phyloP scores from a whole-genome alignment of 2,329 filamentous ascomycete species.

The Fonsecaea nubica region DNA sequence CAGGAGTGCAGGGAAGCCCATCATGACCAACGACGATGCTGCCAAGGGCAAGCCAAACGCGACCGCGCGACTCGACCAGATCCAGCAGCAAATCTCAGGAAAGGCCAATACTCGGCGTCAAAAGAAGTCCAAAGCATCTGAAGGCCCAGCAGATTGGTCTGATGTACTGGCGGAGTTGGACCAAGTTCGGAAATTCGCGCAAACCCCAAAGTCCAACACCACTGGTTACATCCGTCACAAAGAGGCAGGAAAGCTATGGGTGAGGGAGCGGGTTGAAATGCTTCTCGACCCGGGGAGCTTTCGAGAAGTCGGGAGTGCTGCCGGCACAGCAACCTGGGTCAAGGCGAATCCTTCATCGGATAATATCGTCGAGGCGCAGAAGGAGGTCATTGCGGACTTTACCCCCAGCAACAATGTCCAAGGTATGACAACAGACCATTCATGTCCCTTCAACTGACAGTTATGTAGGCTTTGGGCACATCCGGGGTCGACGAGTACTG shows the following conservation, averaged over 20 bases:
- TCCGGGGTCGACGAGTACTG: conserved; percentile 56
- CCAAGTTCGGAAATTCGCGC: conserved; percentile 59
- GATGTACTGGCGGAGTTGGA: conserved; percentile 66
- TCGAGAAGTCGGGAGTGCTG: conserved; percentile 65
- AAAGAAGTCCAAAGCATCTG: conserved; percentile 9
- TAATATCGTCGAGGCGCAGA: conserved; percentile 34
- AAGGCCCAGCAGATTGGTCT: conserved; percentile 63
- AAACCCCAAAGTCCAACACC: conserved; percentile 60
- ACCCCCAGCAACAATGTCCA: conserved; percentile 69
- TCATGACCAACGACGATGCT: conserved; percentile 3
- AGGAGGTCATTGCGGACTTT: conserved; percentile 59
- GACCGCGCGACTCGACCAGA: background rate
- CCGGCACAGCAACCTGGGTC: conserved; percentile 64
- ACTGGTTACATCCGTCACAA: conserved; percentile 69
- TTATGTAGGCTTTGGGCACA: background rate
- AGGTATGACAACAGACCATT: conserved; percentile 40
- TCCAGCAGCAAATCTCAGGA: conserved; percentile 1
- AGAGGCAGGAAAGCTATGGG: conserved; percentile 69
- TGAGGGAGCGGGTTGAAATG: conserved; percentile 65
- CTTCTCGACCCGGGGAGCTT: conserved; percentile 65
- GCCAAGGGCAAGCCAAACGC: background rate
- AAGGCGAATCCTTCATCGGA: conserved; percentile 43
- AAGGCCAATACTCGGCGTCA: conserved; percentile 1
- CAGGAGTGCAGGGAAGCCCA: background rate
- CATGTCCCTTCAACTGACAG: conserved; percentile 21